Evolutionary conservation across 768 basidiomycete species (phyloP).

Genomic region (Kwoniella dejecticola): DNA sequence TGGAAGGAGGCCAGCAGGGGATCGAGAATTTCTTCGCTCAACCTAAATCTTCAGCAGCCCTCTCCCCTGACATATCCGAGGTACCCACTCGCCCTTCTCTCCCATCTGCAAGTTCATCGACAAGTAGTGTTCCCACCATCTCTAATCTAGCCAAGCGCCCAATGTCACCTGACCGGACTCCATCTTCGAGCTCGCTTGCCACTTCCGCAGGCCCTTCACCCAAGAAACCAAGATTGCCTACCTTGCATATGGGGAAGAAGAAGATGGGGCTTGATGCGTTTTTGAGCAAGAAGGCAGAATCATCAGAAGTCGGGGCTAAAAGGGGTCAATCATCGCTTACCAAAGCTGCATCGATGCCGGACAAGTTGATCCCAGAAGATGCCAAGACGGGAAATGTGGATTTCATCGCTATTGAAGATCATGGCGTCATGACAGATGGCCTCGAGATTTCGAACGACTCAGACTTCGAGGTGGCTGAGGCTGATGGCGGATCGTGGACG

Average conservation of each 20-base stretch:
- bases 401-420: neutral
- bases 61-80: neutral
- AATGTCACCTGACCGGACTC: neutral
- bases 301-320: neutral
- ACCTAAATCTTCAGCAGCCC: constrained; percentile 18
- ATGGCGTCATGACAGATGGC: neutral
- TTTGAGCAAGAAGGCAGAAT: constrained; percentile 8
- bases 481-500: constrained; percentile 50
- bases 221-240: constrained; percentile 44
- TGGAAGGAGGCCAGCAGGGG: constrained; percentile 69
- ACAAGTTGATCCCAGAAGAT: neutral
- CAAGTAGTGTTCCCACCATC: neutral
- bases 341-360: neutral
- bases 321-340: constrained; percentile 3
- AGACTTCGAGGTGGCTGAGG: constrained; percentile 18
- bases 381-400: neutral
- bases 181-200: constrained; percentile 23
- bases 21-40: constrained; percentile 82
- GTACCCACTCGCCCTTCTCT: neutral
- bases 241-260: constrained; percentile 36
- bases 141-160: constrained; percentile 6
- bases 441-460: neutral
- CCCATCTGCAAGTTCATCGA: neutral
- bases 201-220: constrained; percentile 23
- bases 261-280: constrained; percentile 38